A percentile compares a stretch with the other conserved stretches of the same genome.
Conservation (phyloP, 139 green algal species). For the Asterochloris erici region DNA sequence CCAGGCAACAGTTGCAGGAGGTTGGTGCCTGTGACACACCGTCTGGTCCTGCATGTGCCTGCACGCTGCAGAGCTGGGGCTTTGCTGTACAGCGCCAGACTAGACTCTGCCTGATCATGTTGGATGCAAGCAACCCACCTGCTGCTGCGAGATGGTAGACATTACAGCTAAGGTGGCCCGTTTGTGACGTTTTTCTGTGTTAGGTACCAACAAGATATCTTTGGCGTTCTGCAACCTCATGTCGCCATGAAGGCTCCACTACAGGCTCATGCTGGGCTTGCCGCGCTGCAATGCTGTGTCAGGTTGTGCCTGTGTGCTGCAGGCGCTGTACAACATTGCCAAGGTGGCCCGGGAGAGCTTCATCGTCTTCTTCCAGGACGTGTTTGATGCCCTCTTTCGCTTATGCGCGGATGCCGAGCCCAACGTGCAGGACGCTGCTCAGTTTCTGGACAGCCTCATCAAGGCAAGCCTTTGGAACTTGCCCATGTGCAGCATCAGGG, state of each 20-base stretch:
- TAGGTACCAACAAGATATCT: too few species aligned
- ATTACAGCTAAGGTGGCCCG: too few species aligned
- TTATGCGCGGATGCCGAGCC: slow-evolving; percentile 70
- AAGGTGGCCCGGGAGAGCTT: slow-evolving; percentile 85
- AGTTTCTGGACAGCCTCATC: slow-evolving; percentile 91
- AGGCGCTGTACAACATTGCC: slow-evolving; percentile 94
- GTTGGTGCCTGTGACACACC: too few species aligned
- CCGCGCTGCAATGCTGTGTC: slow-evolving; percentile 24
- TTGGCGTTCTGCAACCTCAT: background rate
- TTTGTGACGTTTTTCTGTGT: too few species aligned
- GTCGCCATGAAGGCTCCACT: background rate
- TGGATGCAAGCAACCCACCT: too few species aligned
- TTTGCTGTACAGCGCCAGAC: too few species aligned
- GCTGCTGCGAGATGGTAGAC: too few species aligned
- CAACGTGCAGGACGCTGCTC: slow-evolving; percentile 89
- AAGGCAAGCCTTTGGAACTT: slow-evolving; percentile 56
- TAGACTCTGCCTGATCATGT: too few species aligned
- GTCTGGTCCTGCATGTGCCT: too few species aligned
- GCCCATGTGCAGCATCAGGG: background rate
- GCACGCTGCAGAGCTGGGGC: too few species aligned
- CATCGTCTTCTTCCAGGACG: slow-evolving; percentile 83
- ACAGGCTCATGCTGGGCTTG: background rate
- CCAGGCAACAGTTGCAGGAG: too few species aligned
- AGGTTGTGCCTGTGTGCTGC: too few species aligned
- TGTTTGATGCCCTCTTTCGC: slow-evolving; percentile 93